These are phyloP conservation scores for Boletus rubroflammeus DNA, from an alignment of 768 basidiomycete species.

Conservation along the genomic window DNA sequence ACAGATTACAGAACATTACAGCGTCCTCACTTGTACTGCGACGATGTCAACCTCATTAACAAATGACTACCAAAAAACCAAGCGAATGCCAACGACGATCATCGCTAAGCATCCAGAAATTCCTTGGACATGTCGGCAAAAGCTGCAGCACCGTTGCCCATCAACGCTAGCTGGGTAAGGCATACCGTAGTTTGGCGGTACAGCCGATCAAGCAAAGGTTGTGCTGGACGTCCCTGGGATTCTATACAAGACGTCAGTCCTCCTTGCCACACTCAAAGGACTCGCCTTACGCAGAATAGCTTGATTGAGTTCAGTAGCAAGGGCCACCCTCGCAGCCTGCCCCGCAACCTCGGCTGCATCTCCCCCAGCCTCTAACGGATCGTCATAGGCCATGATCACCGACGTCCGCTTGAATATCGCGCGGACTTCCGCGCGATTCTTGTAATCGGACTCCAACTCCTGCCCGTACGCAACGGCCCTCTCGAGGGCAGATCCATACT, in stretches of 20 bases:
- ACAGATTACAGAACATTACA: constrained; percentile 16
- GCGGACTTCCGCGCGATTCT: constrained; percentile 59
- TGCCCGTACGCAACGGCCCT: constrained; percentile 74
- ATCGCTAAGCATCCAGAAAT: constrained; percentile 49
- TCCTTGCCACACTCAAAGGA: background rate
- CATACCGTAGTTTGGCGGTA: constrained; percentile 73
- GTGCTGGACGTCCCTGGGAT: constrained; percentile 71
- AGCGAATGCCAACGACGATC: background rate
- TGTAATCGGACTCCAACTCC: constrained; percentile 63
- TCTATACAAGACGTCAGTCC: constrained; percentile 39
- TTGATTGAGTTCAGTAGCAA: constrained; percentile 77
- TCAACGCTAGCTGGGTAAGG: constrained; percentile 65
- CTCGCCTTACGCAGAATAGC: constrained; percentile 69
- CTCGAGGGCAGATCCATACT: constrained; percentile 58
- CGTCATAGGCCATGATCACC: constrained; percentile 74
- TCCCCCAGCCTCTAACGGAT: constrained; percentile 65
- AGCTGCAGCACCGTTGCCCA: constrained; percentile 73
- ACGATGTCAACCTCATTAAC: constrained; percentile 1
- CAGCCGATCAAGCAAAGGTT: constrained; percentile 69
- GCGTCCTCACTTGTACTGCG: background rate
- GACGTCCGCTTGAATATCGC: constrained; percentile 71
- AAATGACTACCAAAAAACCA: background rate
- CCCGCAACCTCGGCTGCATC: constrained; percentile 66
- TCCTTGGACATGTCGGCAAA: constrained; percentile 79
- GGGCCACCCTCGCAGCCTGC: constrained; percentile 55